Evolutionary conservation across 1,284 basidiomycete species (phyloP), one percentile per base, ranked within the genome.

Genomic region (Chondrostereum purpureum): DNA sequence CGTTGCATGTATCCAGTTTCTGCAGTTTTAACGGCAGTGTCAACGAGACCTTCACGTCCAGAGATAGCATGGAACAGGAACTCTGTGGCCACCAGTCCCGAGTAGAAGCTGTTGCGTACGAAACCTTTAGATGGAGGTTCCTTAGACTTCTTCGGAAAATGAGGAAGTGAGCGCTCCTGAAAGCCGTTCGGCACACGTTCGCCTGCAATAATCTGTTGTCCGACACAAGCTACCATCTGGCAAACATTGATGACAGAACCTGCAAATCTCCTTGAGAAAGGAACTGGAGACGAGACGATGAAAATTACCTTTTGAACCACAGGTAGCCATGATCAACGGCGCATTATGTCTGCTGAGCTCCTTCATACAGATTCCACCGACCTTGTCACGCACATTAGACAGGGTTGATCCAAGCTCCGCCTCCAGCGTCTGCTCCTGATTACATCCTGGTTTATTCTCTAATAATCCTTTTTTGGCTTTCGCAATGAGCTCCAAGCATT

Each of bases 1-100:
- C 96, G 83, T 59, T 95, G 92, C 95, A 99, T 99, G 71, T 99
- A 99, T 35, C 96, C 96, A 1, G 96, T 99, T 67, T 99, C 96
- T 14, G 96, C 96, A 1, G 96, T 99, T 70, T 99, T 99, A 66
- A 99, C 96, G 18, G 96, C 96, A 0, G 96, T 99, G 69, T 99
- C 96, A 59, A 99, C 95, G 38, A 99, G 69, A 69, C 96, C 96
- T 70, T 99, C 96, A 62, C 96, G 87, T 54, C 96, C 96, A 17
- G 95, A 98, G 58, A 99, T 98, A 50, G 94, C 96, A 68, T 99
- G 96, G 75, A 99, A 99, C 45, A 99, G 65, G 69, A 99, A 99
- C 61, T 99, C 96, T 10, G 95, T 95, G 0, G 96, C 91, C 0
- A 82, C 77, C n/a, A 99, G 72, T 24, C 96, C 96, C 5, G 87